Conservation (phyloP, 2,329 filamentous ascomycete genomes). For the Fusarium lateritium region DNA sequence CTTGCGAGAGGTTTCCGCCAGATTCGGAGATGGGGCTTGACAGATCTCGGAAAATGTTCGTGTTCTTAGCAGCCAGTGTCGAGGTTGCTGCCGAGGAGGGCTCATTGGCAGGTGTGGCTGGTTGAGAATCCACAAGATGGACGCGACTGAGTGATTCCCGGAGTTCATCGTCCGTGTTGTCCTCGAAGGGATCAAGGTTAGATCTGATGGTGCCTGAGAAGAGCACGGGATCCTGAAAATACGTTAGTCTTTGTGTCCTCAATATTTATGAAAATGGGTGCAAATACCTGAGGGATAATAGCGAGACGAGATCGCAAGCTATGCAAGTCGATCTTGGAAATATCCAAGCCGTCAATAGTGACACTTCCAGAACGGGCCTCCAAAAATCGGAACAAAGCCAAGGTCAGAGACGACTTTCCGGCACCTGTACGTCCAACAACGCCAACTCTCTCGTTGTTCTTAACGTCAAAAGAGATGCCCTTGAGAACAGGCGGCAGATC, state of each 20-base stretch:
- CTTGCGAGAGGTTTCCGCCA: constrained; percentile 81
- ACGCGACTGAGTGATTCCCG: constrained; percentile 79
- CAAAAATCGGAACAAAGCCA: constrained; percentile 84
- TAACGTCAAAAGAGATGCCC: constrained; percentile 76
- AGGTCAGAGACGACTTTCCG: constrained; percentile 81
- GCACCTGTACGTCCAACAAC: constrained; percentile 84
- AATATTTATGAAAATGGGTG: neutral
- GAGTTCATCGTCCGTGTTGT: constrained; percentile 78
- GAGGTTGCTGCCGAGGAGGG: constrained; percentile 55
- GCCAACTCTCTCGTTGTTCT: constrained; percentile 79
- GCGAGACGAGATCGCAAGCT: constrained; percentile 81
- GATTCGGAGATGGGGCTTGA: constrained; percentile 77
- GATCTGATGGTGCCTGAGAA: constrained; percentile 84
- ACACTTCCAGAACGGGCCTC: constrained; percentile 77
- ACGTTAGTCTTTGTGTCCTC: constrained; percentile 19
- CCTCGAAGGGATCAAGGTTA: constrained; percentile 83
- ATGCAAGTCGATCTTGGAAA: constrained; percentile 78
- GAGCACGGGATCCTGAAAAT: constrained; percentile 77
- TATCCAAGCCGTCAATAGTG: constrained; percentile 80
- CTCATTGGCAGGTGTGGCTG: constrained; percentile 58
- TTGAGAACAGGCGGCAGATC: constrained; percentile 80
- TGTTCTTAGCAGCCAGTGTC: constrained; percentile 63
- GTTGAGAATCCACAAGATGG: constrained; percentile 70
- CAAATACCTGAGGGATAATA: constrained; percentile 77
- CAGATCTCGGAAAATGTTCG: constrained; percentile 76